phyloP scores from a whole-genome alignment of 108 stramenopile genomes.

The Conticribra weissflogii region DNA sequence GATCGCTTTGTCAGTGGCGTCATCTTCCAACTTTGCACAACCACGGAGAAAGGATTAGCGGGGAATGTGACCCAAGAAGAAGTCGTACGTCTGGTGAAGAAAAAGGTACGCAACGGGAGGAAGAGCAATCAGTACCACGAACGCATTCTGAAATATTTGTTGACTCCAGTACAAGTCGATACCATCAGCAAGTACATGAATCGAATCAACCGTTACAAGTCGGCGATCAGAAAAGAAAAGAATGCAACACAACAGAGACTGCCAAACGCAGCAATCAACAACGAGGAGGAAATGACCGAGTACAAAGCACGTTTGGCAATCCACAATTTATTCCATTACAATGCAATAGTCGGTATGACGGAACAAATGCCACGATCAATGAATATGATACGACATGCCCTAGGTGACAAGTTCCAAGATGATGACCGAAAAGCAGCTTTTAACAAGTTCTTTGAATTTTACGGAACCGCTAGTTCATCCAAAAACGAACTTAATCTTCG shows the following conservation, averaged over 20 bases:
- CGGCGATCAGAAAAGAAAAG: not conserved
- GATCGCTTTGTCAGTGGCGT: constrained; percentile 51
- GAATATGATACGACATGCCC: constrained; percentile 42
- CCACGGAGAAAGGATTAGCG: constrained; percentile 1
- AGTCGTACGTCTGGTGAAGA: constrained; percentile 19
- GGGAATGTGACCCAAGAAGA: constrained; percentile 1
- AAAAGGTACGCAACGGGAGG: constrained; percentile 12
- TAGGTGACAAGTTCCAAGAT: constrained; percentile 21
- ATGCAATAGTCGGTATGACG: constrained; percentile 55
- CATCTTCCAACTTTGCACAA: constrained; percentile 35
- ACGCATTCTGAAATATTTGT: constrained; percentile 44
- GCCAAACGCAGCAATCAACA: not conserved
- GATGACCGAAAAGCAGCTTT: constrained; percentile 1
- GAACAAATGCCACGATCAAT: constrained; percentile 59
- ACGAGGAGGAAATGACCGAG: constrained; percentile 16
- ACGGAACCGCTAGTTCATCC: not conserved
- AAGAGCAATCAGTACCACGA: constrained; percentile 22
- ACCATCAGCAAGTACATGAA: constrained; percentile 12
- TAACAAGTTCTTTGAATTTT: constrained; percentile 21
- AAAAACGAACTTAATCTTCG: too few species aligned
- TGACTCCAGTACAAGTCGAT: constrained; percentile 51
- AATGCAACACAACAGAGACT: not conserved
- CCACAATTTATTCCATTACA: constrained; percentile 53
- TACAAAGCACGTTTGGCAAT: constrained; percentile 24
- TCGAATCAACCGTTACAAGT: not conserved